Evolutionary conservation across 345 rosid genomes (phyloP).

Genomic region (Eucalyptus tenuipes): DNA sequence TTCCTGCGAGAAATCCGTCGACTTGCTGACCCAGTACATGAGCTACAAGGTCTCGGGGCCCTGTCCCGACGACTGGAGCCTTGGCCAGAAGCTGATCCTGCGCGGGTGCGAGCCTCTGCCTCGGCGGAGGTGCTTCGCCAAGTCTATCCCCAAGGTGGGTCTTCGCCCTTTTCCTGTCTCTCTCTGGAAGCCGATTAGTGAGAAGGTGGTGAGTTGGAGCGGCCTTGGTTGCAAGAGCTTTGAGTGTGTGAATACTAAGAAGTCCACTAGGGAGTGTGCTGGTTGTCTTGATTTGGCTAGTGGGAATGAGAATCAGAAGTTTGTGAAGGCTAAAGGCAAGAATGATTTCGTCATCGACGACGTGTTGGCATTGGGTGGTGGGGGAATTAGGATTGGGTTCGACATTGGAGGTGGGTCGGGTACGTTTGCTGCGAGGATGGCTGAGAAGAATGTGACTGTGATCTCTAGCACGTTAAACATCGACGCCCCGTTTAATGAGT

Average conservation of each 20-base stretch:
- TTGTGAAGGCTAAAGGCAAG: constrained; percentile 60
- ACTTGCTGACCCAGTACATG: constrained; percentile 79
- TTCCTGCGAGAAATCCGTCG: constrained; percentile 74
- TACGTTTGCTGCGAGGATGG: constrained; percentile 86
- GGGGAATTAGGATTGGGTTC: constrained; percentile 70
- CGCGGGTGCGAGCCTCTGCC: constrained; percentile 86
- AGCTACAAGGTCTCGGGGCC: constrained; percentile 46
- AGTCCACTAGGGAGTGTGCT: constrained; percentile 60
- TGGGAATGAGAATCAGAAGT: constrained; percentile 25
- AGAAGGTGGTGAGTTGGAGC: constrained; percentile 81
- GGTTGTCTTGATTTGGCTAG: constrained; percentile 59
- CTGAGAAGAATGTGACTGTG: constrained; percentile 79
- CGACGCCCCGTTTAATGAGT: constrained; percentile 76
- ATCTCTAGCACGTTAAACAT: constrained; percentile 55
- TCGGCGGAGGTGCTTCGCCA: constrained; percentile 71
- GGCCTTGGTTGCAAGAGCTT: constrained; percentile 82
- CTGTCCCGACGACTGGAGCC: constrained; percentile 15
- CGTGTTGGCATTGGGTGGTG: constrained; percentile 58
- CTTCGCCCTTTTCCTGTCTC: constrained; percentile 46
- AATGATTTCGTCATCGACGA: constrained; percentile 75
- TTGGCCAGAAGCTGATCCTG: constrained; percentile 10
- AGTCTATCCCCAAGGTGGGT: constrained; percentile 51
- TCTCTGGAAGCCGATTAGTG: constrained; percentile 67
- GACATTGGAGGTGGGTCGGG: constrained; percentile 90
- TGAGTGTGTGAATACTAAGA: constrained; percentile 72